Evolutionary conservation across 2,329 filamentous ascomycete species (phyloP).

Genomic region (Claviceps fusiformis): DNA sequence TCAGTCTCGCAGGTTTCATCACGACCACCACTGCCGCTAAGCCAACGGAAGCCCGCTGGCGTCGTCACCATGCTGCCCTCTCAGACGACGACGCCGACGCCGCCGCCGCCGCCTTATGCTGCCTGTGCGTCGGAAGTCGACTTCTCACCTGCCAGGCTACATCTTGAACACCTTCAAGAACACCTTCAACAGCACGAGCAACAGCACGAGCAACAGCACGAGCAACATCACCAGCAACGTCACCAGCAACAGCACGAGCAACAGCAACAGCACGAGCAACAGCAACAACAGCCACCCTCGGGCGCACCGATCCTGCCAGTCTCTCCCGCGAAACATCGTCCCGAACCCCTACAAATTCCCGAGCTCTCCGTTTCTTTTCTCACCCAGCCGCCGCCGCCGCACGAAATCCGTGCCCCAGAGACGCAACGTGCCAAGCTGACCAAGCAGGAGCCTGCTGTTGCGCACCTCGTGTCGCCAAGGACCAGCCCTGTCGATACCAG

Average conservation of each 20-base stretch:
- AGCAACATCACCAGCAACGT: neutral
- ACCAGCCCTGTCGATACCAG: slow-evolving; percentile 1
- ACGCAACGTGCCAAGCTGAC: slow-evolving; percentile 11
- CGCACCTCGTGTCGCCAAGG: neutral
- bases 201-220: no score
- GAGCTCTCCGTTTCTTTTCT: slow-evolving; percentile 11
- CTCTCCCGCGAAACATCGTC: slow-evolving; percentile 5
- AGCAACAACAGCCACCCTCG: neutral
- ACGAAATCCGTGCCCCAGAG: slow-evolving; percentile 17
- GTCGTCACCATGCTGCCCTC: slow-evolving; percentile 2
- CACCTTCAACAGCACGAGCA: neutral
- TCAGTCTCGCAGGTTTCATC: neutral
- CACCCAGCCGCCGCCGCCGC: slow-evolving; percentile 10
- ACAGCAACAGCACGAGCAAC: neutral
- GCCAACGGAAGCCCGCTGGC: slow-evolving; percentile 14
- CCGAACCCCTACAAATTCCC: slow-evolving; percentile 9
- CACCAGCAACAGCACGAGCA: neutral
- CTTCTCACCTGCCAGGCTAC: neutral
- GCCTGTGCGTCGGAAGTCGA: slow-evolving; percentile 5
- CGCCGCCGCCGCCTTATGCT: slow-evolving; percentile 10
- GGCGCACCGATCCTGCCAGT: neutral
- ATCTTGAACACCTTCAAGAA: neutral
- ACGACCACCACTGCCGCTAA: slow-evolving; percentile 3
- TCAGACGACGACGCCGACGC: slow-evolving; percentile 7
- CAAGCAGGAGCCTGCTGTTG: slow-evolving; percentile 11